These are phyloP conservation scores for Heritiera fomes DNA, from an alignment of 345 rosid genomes.

Conservation along the genomic window DNA sequence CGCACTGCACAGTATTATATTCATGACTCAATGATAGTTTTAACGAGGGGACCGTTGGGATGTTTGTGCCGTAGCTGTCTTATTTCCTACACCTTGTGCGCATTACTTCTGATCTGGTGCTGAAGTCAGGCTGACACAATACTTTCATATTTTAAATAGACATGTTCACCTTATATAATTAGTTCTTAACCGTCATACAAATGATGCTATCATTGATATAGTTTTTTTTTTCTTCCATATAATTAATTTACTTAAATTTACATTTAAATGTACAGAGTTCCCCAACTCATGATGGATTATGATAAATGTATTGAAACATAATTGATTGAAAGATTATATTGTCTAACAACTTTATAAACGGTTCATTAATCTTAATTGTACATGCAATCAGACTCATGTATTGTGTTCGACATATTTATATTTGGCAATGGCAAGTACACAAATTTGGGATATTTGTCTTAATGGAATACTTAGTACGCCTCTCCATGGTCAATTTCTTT, in stretches of 20 bases:
- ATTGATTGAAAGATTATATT: not conserved
- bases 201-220: not conserved
- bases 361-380: not conserved
- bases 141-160: too few relatives aligned
- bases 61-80: not conserved
- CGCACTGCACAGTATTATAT: not conserved
- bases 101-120: too few relatives aligned
- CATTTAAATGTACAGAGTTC: too few relatives aligned
- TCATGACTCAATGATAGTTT: not conserved
- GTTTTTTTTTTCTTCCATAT: too few relatives aligned
- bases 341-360: not conserved
- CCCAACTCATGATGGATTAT: too few relatives aligned
- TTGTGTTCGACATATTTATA: not conserved
- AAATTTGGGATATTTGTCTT: too few relatives aligned
- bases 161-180: not conserved
- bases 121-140: not conserved
- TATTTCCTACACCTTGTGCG: too few relatives aligned
- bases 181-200: not conserved
- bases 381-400: not conserved
- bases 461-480: not conserved
- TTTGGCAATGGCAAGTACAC: not conserved
- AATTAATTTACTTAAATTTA: too few relatives aligned
- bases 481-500: not conserved
- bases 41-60: not conserved
- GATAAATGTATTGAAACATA: not conserved